Evolutionary conservation across 208 protist genomes (phyloP).

Genomic region (Wallacemonas rigidus): DNA sequence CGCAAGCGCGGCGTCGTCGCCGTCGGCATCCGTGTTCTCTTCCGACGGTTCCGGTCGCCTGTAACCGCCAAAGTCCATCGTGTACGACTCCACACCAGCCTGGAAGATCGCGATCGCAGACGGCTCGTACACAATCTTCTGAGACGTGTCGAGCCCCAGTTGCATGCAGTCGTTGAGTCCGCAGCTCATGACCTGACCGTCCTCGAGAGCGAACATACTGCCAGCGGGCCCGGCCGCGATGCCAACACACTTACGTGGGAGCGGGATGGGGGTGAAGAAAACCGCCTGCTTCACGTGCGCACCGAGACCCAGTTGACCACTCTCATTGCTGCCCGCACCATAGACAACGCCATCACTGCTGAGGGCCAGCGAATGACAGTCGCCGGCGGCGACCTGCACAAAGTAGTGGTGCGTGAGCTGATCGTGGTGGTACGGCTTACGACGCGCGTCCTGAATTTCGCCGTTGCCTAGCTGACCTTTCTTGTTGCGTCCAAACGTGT

Average conservation of each 20-base stretch:
- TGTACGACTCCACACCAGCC: constrained; percentile 79
- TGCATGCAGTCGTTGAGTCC: constrained; percentile 84
- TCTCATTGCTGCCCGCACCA: constrained; percentile 81
- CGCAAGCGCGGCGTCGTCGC: background rate
- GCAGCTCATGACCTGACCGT: constrained; percentile 73
- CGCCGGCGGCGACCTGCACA: constrained; percentile 81
- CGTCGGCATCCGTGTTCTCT: constrained; percentile 3
- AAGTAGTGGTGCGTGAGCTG: constrained; percentile 74
- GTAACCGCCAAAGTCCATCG: constrained; percentile 83
- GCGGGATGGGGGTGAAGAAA: constrained; percentile 64
- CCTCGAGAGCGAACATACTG: constrained; percentile 86
- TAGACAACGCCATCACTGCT: constrained; percentile 86
- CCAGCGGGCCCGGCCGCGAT: constrained; percentile 77
- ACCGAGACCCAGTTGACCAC: constrained; percentile 85
- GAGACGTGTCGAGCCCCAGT: constrained; percentile 70
- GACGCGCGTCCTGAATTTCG: constrained; percentile 56
- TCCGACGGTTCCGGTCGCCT: constrained; percentile 26
- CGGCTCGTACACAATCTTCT: constrained; percentile 57
- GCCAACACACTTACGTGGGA: constrained; percentile 71
- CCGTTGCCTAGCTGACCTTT: constrained; percentile 88
- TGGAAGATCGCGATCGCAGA: constrained; percentile 43
- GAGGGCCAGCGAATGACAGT: constrained; percentile 81
- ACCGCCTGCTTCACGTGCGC: constrained; percentile 33
- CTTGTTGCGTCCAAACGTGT: constrained; percentile 79
- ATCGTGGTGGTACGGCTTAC: constrained; percentile 61